A percentile compares a stretch with the other conserved stretches of the same genome.
Evolutionary conservation across 352 stramenopile genomes (phyloP).

Genomic region (Achlya hypogyna): DNA sequence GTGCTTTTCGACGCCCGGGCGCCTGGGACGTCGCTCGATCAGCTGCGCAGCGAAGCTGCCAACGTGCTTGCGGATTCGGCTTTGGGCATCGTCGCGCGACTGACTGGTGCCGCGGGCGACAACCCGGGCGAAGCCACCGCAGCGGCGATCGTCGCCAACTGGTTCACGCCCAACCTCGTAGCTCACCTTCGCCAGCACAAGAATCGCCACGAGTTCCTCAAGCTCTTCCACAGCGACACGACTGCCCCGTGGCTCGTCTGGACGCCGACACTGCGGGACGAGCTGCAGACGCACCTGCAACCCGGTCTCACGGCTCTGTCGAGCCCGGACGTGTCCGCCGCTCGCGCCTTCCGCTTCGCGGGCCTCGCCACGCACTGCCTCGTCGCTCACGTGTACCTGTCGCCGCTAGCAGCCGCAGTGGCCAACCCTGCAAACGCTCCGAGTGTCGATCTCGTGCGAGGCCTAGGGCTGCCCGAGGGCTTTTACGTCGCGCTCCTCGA

Average conservation of each 20-base stretch:
- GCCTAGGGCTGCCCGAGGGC: constrained; percentile 47
- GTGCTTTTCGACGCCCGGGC: constrained; percentile 5
- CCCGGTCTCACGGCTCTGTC: constrained; percentile 31
- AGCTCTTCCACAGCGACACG: constrained; percentile 68
- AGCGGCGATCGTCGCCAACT: constrained; percentile 34
- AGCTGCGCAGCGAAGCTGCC: constrained; percentile 39
- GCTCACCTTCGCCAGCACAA: constrained; percentile 38
- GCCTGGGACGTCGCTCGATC: constrained; percentile 33
- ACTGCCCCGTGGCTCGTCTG: constrained; percentile 77
- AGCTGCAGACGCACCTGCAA: constrained; percentile 43
- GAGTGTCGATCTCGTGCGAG: constrained; percentile 22
- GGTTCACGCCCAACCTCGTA: constrained; percentile 72
- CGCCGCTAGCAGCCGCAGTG: constrained; percentile 62
- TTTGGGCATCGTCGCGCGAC: constrained; percentile 49
- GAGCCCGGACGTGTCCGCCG: constrained; percentile 39
- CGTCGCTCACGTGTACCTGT: constrained; percentile 61
- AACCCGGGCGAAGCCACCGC: constrained; percentile 37
- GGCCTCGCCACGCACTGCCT: constrained; percentile 52
- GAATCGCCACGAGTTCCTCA: constrained; percentile 75
- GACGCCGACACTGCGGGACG: constrained; percentile 64
- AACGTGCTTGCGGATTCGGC: constrained; percentile 73
- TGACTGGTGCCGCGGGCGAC: constrained; percentile 50
- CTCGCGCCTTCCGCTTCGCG: constrained; percentile 58
- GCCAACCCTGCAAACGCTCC: not conserved
- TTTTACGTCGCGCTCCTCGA: constrained; percentile 67